phyloP scores from a whole-genome alignment of 345 rosid species.

The Hibiscus mutabilis region DNA sequence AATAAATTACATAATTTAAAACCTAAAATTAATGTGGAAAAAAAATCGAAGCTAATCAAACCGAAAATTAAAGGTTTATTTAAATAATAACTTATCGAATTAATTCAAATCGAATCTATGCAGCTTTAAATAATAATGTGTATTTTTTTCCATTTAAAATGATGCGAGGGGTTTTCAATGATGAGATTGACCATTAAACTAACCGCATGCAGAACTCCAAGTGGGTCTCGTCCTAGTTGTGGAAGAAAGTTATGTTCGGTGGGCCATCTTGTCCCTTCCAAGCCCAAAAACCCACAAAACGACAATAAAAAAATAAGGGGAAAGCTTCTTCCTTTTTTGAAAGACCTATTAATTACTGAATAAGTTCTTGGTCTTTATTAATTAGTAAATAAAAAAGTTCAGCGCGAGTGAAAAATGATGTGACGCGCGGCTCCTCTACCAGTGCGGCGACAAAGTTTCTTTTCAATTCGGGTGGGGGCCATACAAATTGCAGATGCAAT shows the following conservation, averaged over 20 bases:
- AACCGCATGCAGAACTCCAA: slow-evolving; percentile 32
- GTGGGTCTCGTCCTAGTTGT: slow-evolving; percentile 27
- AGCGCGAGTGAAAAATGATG: neutral
- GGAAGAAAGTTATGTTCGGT: slow-evolving; percentile 9
- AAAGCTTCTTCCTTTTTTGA: no score
- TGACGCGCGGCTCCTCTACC: slow-evolving; percentile 4
- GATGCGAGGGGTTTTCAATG: neutral
- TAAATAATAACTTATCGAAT: no score
- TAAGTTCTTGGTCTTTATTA: no score
- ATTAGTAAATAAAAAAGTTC: no score
- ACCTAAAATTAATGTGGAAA: no score
- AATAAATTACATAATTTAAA: no score
- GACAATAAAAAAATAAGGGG: neutral
- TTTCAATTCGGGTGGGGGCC: neutral
- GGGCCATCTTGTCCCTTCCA: slow-evolving; percentile 16
- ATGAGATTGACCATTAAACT: neutral
- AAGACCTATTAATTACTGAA: no score
- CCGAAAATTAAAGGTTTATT: no score
- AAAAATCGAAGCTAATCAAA: no score
- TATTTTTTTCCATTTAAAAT: no score
- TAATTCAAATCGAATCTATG: no score
- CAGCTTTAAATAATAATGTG: no score
- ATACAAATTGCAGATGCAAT: neutral
- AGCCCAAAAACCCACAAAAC: slow-evolving; percentile 13
- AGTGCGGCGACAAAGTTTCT: neutral